Base-by-base conservation (phyloP, 495 filamentous ascomycete genomes). In the Hypoxylon cercidicola region DNA sequence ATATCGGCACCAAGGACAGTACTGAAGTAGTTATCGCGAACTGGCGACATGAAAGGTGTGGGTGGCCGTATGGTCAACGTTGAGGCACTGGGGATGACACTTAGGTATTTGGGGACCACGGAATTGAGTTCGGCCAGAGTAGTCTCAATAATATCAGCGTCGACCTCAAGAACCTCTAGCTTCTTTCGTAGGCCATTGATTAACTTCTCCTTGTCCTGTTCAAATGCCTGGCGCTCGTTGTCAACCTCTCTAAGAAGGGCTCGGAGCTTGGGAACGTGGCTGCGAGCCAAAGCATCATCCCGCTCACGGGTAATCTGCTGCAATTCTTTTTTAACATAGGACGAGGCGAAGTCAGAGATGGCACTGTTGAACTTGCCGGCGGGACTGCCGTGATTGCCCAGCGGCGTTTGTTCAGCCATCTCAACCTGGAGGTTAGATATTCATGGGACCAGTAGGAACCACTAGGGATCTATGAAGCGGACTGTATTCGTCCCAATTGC, bases 281-380 rank as follows among this genome's bases (percentile, higher is more conserved):
- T 60, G 10, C 68, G 65, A 19, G 66, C 71, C 23, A 74, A 52
- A 43, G 63, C 62, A 34, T 72, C 62, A 56, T 72, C 71, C 47
- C 65, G 53, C 45, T 72, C 66, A 5, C 43, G 71, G 6, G 71
- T 68, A 20, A 72, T 19, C 21, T 55, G 62, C 30, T 67, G 64
- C n/a, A 74, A 46, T 58, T 74, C 65, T 0, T 64, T 55, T 53
- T 65, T 72, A 40, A 74, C 69, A 52, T 62, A 74, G 7, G 44
- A 56, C 1, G 69, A 56, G 11, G 66, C 69, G 39, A 72, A 74
- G 21, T 69, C 62, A 15, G 66, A 62, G 40, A 73, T 51, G 13
- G 71, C 71, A 60, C 40, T 60, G 40, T 74, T 62, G 34, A 69
- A 50, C 28, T 62, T 54, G 51, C 46, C 64, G 46, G 58, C 48